phyloP scores from a whole-genome alignment of 2,329 filamentous ascomycete genomes.

The Alternaria sp. region DNA sequence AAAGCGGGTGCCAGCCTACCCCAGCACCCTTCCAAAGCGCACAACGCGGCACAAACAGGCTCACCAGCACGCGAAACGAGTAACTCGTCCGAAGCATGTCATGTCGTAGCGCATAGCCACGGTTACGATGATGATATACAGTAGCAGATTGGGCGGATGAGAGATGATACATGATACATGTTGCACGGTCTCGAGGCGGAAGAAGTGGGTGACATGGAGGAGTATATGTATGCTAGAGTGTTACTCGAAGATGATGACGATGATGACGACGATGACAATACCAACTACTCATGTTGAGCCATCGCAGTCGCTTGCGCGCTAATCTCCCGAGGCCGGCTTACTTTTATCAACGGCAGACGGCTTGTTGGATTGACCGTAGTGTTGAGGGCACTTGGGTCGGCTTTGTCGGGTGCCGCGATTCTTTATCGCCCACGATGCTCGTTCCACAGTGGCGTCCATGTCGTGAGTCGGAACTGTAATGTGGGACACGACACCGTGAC shows the following conservation, averaged over 20 bases:
- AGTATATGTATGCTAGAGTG: background rate
- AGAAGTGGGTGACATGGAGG: background rate
- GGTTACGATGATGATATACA: background rate
- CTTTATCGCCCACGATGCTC: constrained; percentile 8
- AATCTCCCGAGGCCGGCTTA: background rate
- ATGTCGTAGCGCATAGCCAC: background rate
- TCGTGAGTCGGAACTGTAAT: background rate
- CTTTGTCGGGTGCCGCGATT: background rate
- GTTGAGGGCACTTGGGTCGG: background rate
- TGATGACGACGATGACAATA: background rate
- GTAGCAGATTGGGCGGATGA: too few relatives aligned
- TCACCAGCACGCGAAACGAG: background rate
- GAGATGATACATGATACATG: background rate
- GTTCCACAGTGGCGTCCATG: constrained; percentile 4
- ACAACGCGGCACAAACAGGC: background rate
- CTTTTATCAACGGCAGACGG: too few relatives aligned
- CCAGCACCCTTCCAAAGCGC: background rate
- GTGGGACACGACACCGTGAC: constrained; percentile 2
- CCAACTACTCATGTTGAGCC: background rate
- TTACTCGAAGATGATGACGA: background rate
- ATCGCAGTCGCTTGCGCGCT: background rate
- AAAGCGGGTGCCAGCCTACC: too few relatives aligned
- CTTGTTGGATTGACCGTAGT: too few relatives aligned
- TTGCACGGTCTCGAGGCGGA: background rate
- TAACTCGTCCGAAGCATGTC: background rate